phyloP scores from a whole-genome alignment of 768 basidiomycete species.

The Mrakia blollopis region DNA sequence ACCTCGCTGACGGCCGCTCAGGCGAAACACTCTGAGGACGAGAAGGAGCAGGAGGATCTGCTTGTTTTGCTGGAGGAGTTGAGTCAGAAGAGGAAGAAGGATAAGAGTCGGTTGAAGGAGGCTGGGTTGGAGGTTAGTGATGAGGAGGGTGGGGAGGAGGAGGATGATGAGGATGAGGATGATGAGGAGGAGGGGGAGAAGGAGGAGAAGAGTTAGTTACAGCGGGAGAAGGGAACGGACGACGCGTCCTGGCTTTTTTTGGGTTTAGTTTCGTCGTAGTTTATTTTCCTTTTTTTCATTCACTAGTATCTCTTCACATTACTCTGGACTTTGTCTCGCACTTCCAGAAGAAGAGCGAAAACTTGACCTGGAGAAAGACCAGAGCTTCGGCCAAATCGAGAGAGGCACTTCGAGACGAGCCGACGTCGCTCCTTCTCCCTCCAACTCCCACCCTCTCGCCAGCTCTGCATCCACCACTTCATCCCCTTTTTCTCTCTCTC shows the following conservation, averaged over 20 bases:
- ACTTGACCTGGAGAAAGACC: no score
- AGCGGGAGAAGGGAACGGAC: background rate
- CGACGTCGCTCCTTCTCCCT: no score
- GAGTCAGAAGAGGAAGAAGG: conserved; percentile 72
- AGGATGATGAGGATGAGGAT: conserved; percentile 57
- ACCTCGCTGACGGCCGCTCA: conserved; percentile 10
- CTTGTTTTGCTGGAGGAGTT: conserved; percentile 90
- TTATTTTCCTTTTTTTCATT: background rate
- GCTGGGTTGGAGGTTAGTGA: conserved; percentile 84
- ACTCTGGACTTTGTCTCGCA: background rate
- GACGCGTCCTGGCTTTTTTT: background rate
- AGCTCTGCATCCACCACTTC: no score
- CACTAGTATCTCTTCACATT: no score
- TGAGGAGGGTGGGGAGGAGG: conserved; percentile 63
- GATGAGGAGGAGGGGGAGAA: conserved; percentile 14
- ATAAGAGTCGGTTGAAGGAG: conserved; percentile 67
- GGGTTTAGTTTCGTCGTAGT: background rate
- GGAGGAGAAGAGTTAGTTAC: background rate
- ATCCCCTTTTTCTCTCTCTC: no score
- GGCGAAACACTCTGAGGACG: conserved; percentile 56
- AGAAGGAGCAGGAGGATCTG: conserved; percentile 95
- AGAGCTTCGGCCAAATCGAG: no score
- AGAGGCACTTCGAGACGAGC: no score
- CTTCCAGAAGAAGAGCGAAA: no score
- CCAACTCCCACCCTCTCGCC: no score